Conservation (phyloP, 805 yeast species). For the Sugiyamaella boreocaroliniensis region DNA sequence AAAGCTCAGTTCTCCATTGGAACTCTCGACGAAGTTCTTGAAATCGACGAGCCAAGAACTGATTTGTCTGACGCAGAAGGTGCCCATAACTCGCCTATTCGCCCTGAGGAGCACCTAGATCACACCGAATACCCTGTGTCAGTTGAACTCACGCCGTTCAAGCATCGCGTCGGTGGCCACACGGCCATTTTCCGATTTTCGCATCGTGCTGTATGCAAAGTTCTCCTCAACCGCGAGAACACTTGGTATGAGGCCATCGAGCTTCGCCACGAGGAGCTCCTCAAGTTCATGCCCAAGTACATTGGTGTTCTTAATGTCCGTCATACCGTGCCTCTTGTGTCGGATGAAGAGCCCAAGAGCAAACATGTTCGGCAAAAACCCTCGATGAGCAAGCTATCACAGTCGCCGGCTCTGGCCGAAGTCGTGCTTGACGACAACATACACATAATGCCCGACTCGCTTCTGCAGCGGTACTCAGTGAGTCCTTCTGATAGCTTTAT, state of each 20-base stretch:
- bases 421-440: conserved; percentile 88
- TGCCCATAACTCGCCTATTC: neutral
- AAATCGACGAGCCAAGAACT: neutral
- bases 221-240: conserved; percentile 83
- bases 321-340: conserved; percentile 43
- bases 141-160: conserved; percentile 85
- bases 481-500: conserved; percentile 30
- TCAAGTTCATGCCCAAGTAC: conserved; percentile 85
- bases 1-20: neutral
- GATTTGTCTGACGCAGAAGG: neutral
- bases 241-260: conserved; percentile 89
- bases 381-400: neutral
- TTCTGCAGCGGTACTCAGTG: conserved; percentile 56
- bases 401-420: conserved; percentile 46
- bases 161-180: conserved; percentile 96
- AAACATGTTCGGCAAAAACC: neutral
- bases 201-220: conserved; percentile 88
- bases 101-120: neutral
- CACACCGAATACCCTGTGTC: conserved; percentile 42
- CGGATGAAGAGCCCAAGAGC: conserved; percentile 17
- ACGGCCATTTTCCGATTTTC: conserved; percentile 93
- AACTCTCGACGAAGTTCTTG: neutral
- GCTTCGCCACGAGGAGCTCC: conserved; percentile 61
- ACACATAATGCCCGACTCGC: conserved; percentile 81
- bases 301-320: conserved; percentile 92